Base-by-base conservation (phyloP, 2,329 filamentous ascomycete species). In the Westerdykella sp. region DNA sequence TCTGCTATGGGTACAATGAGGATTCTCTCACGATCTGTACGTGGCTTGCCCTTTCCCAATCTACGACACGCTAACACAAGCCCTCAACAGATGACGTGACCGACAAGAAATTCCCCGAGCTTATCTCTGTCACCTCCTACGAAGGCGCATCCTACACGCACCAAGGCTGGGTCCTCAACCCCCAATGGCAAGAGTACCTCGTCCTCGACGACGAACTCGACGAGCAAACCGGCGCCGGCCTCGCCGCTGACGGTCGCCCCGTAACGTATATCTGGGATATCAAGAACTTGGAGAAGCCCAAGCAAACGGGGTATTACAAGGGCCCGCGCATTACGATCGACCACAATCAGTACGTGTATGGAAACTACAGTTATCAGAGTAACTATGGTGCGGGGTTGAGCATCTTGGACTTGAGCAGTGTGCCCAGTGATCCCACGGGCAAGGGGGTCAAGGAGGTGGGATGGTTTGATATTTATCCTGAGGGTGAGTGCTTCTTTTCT, bases 121-220 rank as follows among this genome's bases (percentile, higher is more conserved):
- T 78, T 46, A 70, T 80, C 49, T 78, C 76, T 39, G 69, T 68
- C 45, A 78, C 75, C 2, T 72, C 70, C 0, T 80, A 80, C 57
- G 69, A 73, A n/a, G 77, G 77, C 34, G 74, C 73, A n/a, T 58
- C 69, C 13, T 81, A 80, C 63, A 78, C 76, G 1, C 78, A 81
- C 55, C 77, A 80, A 54, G 78, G 78, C 6, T 78, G 76, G 75
- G 66, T 79, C 25, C 68, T 76, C 1, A 59, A 65, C 51, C 42
- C 52, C 21, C 51, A 62, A 42, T 59, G 56, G 52, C 62, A 65
- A 45, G 55, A 65, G 38, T 65, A 54, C 41, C 46, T 66, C 13
- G 46, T 64, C 21, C 43, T 61, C n/a, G 59, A 63, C 50, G 60
- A 65, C 41, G 61, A 65, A 41, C 55, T 62, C 23, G 61, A 65